These are phyloP conservation scores for Rhodotorula diobovata DNA, from an alignment of 768 basidiomycete genomes.

Conservation along the genomic window DNA sequence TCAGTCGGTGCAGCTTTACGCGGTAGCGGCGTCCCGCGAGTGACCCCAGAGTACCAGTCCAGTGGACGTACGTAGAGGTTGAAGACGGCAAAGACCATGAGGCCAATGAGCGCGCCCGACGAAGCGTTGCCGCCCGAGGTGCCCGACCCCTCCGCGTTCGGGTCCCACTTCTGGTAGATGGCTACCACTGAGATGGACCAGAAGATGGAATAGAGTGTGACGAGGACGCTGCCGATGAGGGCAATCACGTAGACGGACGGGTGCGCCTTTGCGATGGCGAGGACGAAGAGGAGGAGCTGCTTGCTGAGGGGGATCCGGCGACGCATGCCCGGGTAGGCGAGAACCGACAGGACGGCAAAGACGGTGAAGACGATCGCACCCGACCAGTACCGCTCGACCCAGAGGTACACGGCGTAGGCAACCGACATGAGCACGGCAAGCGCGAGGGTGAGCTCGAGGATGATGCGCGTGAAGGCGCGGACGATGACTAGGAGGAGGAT, in stretches of 20 bases:
- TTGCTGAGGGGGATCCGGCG: conserved; percentile 34
- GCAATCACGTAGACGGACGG: conserved; percentile 40
- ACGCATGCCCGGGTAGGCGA: conserved; percentile 40
- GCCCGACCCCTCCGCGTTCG: conserved; percentile 19
- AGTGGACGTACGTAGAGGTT: conserved; percentile 26
- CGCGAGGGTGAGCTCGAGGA: conserved; percentile 39
- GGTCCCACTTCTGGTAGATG: conserved; percentile 32
- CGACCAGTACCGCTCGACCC: conserved; percentile 24
- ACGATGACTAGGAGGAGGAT: conserved; percentile 38
- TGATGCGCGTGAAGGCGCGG: conserved; percentile 39
- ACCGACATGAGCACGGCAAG: conserved; percentile 16
- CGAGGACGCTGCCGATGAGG: conserved; percentile 31
- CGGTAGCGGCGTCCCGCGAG: no score
- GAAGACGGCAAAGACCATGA: conserved; percentile 41
- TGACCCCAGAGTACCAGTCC: background rate
- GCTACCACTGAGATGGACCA: conserved; percentile 37
- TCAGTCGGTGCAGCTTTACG: no score
- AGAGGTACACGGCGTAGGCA: conserved; percentile 40
- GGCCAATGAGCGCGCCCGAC: conserved; percentile 32
- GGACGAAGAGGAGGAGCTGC: conserved; percentile 40
- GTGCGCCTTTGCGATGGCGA: conserved; percentile 39
- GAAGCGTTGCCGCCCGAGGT: conserved; percentile 31
- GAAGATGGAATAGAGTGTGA: conserved; percentile 35
- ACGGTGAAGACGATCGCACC: conserved; percentile 45
- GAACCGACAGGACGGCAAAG: conserved; percentile 41